Evolutionary conservation across 2,329 filamentous ascomycete genomes (phyloP).

Genomic region (Paecilomyces sp.): DNA sequence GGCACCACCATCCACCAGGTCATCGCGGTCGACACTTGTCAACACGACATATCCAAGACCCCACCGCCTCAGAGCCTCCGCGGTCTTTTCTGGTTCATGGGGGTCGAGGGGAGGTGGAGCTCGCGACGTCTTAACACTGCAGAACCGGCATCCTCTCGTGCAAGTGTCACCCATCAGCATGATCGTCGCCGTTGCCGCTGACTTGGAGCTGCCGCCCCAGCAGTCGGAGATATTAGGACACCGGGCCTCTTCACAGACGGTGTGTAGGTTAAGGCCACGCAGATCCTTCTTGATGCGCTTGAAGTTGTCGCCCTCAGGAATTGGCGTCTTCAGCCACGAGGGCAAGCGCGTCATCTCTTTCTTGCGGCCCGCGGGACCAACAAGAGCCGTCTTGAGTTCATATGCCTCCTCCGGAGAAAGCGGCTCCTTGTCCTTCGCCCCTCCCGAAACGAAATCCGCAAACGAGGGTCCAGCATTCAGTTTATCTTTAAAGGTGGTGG

Average conservation of each 20-base stretch:
- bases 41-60: slow-evolving; percentile 93
- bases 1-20: slow-evolving; percentile 81
- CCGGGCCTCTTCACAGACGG: slow-evolving; percentile 93
- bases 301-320: slow-evolving; percentile 78
- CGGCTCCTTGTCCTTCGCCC: slow-evolving; percentile 29
- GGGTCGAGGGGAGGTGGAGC: slow-evolving; percentile 75
- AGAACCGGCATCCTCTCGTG: slow-evolving; percentile 93
- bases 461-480: slow-evolving; percentile 60
- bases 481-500: slow-evolving; percentile 54
- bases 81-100: slow-evolving; percentile 94
- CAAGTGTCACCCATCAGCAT: slow-evolving; percentile 99
- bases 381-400: slow-evolving; percentile 54
- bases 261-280: slow-evolving; percentile 81
- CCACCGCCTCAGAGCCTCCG: slow-evolving; percentile 87
- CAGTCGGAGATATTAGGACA: slow-evolving; percentile 98
- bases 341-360: slow-evolving; percentile 69
- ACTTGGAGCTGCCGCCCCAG: slow-evolving; percentile 88
- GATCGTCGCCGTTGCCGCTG: slow-evolving; percentile 89
- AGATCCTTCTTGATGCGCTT: slow-evolving; percentile 94
- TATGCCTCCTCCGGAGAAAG: slow-evolving; percentile 47
- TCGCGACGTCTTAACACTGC: slow-evolving; percentile 85
- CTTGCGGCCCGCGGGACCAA: slow-evolving; percentile 55
- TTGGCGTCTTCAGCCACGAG: slow-evolving; percentile 92
- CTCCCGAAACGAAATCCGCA: slow-evolving; percentile 52
- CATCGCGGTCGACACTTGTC: slow-evolving; percentile 89